These are phyloP conservation scores for Salix viminalis DNA, from an alignment of 345 rosid species.

Conservation along the genomic window DNA sequence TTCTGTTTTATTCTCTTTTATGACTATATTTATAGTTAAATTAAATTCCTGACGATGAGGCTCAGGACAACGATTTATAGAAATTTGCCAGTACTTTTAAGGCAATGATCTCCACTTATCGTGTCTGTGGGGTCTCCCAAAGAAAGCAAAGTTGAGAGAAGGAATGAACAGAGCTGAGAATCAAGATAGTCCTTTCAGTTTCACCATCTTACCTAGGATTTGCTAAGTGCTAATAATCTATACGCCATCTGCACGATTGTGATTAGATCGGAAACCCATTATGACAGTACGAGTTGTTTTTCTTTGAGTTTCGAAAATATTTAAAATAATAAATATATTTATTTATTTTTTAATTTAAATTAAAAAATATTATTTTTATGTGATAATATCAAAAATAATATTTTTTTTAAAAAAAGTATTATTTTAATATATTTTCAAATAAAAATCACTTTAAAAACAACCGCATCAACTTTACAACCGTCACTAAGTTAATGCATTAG, in stretches of 20 bases:
- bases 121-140: neutral
- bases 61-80: neutral
- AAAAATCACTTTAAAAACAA: no score
- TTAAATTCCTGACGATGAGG: neutral
- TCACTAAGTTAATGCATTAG: neutral
- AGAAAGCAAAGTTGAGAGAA: neutral
- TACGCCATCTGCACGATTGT: neutral
- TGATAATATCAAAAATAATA: no score
- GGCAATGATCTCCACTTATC: neutral
- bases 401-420: no score
- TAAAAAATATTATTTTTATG: no score
- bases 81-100: no score
- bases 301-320: no score
- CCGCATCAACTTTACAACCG: fast-evolving
- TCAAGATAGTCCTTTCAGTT: neutral
- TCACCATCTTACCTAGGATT: neutral
- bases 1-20: no score
- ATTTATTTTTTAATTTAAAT: no score
- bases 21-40: no score
- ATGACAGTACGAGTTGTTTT: neutral
- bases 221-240: neutral
- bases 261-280: neutral
- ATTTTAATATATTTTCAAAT: no score
- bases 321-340: no score
- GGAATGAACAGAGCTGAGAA: neutral